phyloP scores from a whole-genome alignment of 805 yeast genomes.

The Phaffomyces thermotolerans region DNA sequence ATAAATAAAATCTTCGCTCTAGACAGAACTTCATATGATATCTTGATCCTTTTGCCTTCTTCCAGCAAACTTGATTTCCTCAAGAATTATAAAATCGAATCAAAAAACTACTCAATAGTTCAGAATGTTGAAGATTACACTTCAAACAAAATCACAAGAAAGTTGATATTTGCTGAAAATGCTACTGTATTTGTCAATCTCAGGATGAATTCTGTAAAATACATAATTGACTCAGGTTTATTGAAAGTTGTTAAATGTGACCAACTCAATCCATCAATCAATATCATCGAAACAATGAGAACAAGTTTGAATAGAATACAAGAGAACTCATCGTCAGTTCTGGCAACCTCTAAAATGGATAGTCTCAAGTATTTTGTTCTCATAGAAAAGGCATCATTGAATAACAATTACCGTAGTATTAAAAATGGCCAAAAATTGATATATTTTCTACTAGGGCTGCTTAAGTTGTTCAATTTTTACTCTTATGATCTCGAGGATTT shows the following conservation, averaged over 20 bases:
- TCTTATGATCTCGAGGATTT: not conserved
- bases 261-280: conserved; percentile 1
- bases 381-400: not conserved
- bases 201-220: not conserved
- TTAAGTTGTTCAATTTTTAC: not conserved
- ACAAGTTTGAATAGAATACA: not conserved
- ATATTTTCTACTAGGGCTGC: not conserved
- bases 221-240: conserved; percentile 4
- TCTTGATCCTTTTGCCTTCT: conserved; percentile 1
- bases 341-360: not conserved
- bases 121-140: conserved; percentile 1
- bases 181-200: conserved; percentile 1
- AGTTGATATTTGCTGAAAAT: conserved; percentile 1
- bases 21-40: not conserved
- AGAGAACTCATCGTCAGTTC: not conserved
- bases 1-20: conserved; percentile 1
- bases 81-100: not conserved
- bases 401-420: not conserved
- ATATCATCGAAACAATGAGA: no score
- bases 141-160: not conserved
- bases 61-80: not conserved
- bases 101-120: not conserved
- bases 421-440: not conserved
- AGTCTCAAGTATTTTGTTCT: conserved; percentile 3
- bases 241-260: conserved; percentile 1